Conservation (phyloP, 2,329 filamentous ascomycete species). For the Cercospora sesami region DNA sequence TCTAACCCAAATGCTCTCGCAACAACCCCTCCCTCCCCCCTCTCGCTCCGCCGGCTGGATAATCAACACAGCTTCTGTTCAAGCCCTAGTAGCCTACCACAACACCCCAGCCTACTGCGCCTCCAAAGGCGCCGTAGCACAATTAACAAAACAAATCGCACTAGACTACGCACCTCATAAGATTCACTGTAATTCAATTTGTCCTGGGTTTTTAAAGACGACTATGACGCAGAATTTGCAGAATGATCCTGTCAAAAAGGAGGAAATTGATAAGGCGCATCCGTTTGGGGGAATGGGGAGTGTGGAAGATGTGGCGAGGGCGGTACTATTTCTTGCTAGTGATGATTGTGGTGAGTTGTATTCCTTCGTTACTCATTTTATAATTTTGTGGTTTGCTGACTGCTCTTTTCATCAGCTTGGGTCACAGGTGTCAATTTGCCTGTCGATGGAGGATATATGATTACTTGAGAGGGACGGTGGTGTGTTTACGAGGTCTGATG, state of each 20-base stretch:
- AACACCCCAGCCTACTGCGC: conserved; percentile 44
- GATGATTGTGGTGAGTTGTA: background rate
- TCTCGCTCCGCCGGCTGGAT: conserved; percentile 41
- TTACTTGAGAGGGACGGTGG: background rate
- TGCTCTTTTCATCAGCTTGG: conserved; percentile 7
- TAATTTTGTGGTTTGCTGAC: background rate
- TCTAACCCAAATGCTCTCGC: conserved; percentile 41
- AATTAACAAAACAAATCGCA: conserved; percentile 50
- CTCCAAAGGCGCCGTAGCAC: conserved; percentile 36
- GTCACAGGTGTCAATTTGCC: conserved; percentile 22
- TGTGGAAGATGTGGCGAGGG: background rate
- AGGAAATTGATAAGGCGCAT: conserved; percentile 36
- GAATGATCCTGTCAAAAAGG: conserved; percentile 32
- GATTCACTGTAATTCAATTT: conserved; percentile 47
- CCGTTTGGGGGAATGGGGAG: conserved; percentile 36
- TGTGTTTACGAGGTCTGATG: background rate
- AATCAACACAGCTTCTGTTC: conserved; percentile 40
- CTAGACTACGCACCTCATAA: conserved; percentile 35
- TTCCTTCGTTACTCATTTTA: background rate
- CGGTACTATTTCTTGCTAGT: background rate
- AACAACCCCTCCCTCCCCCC: conserved; percentile 33
- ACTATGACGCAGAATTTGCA: conserved; percentile 44
- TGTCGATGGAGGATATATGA: conserved; percentile 16
- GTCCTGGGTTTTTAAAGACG: conserved; percentile 43
- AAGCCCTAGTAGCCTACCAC: conserved; percentile 35